Evolutionary conservation across 1,139 yeast genomes (phyloP), one percentile per base, ranked within the genome.

Genomic region (Hanseniaspora uvarum): DNA sequence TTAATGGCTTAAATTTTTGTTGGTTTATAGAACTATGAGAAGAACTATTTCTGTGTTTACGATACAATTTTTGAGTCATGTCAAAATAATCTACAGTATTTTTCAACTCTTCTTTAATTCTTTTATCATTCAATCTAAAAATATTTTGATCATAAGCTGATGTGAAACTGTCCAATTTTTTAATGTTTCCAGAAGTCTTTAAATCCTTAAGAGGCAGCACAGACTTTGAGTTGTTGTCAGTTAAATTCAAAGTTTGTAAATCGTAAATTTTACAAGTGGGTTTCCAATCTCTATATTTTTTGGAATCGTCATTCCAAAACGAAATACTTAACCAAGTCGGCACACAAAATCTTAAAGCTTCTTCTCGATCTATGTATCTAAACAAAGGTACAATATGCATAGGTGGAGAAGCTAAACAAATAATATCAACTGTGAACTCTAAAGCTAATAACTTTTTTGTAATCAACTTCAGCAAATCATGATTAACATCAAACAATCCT

Each of bases 311-410:
- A 54, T 77, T 79, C 83, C 94, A 92, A 63, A 84, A 92, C 0
- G 95, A 86, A 14, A 89, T 83, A 64, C 92, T 96, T 61, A 94
- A 78, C 97, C 97, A 92, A 54, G 85, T 83, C 1, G 98, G 97
- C 6, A 88, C 84, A 63, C 95, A 85, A 64, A 86, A 86, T 37
- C 80, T 77, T 5, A 86, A 68, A 46, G 72, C 71, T 5, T 80
- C 79, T 36, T 72, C 70, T 53, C 70, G 69, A 58, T 78, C 81
- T 55, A 78, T 69, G 62, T 81, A 87, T 54, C 97, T 68, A 61
- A 94, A 85, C 43, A 94, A 68, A 0, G 98, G 99, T 0, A 94
- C 94, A 3, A 86, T 81, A 66, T 92, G 97, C 46, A 92, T 68
- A 0, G 98, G 98, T 1, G 95, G 94, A 57, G 88, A 85, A 52